Evolutionary conservation across 495 filamentous ascomycete genomes (phyloP), one percentile per base, ranked within the genome.

Genomic region (Xylaria venustula): DNA sequence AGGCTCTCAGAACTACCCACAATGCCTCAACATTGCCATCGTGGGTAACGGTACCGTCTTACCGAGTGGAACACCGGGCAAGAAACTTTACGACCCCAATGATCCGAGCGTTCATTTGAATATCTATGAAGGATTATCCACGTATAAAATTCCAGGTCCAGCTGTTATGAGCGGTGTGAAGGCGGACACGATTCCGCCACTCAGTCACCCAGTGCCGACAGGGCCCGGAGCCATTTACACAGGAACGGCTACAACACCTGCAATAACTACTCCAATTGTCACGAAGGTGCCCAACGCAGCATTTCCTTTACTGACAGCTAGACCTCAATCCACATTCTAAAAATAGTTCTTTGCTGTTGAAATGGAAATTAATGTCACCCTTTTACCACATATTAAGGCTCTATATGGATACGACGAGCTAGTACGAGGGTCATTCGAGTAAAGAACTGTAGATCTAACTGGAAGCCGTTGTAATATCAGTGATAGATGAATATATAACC

Each of bases 1-100:
- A 58, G 87, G 87, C 12, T 88, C 88, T 20, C 89, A 92, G 75
- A 87, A 86, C 71, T 93, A 91, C 69, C 89, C 89, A 28, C 71
- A 73, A 42, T 93, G 90, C 74, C 70, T 90, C 69, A 91, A 91
- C 79, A 70, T 92, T 41, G 69, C 66, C 65, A 72, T 78, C 17
- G 63, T 59, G 17, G 52, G 62, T 7, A 49, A 54, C 17, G 62
- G 63, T 30, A 25, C 50, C n/a, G 5, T 60, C 9, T 65, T 70
- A 11, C 86, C 87, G 19, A 52, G 25, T n/a, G 71, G 64, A 17
- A 52, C 68, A 28, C 58, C 52, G 4, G 75, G 69, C 46, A 70
- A 49, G 22, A 56, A 48, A 50, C 56, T 78, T 36, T 78, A 78
- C 40, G 67, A 60, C 49, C 45, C 64, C 1, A 64, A 64, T 0